Evolutionary conservation across 1,284 basidiomycete species (phyloP), one percentile per base, ranked within the genome.

Genomic region (Bondarzewia mesenterica): DNA sequence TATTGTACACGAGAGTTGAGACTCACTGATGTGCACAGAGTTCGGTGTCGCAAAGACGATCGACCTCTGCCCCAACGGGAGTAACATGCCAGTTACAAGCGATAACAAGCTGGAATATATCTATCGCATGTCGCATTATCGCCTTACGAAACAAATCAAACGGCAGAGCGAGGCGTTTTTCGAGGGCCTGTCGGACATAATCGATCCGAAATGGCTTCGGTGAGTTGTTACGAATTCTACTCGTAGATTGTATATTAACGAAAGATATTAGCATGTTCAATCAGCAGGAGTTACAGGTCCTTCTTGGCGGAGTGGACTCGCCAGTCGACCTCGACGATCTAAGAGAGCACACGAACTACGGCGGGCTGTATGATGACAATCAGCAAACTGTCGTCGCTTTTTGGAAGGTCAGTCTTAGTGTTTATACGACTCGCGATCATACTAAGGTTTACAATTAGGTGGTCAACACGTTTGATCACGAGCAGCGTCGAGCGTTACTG

Each of bases 101-200:
- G 89, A 93, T 57, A 99, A 99, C 60, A 70, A 90, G 39, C 75
- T 96, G 49, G 82, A 86, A 61, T 93, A 98, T 65, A 97, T 99
- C 56, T 86, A 90, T 59, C 77, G 92, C 14, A 80, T 97, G 21
- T 89, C 91, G 48, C 85, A 93, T 64, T 93, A 94, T 64, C 86
- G 85, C 44, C 75, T 99, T 22, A 93, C 83, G 61, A 82, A 78
- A 57, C 94, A 98, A 67, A 95, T 99, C 59, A 83, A 82, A 57
- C 67, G 70, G 49, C 95, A 99, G 69, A 91, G 85, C 59, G 77
- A 82, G 43, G 91, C 82, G 3, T 88, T 92, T 66, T 91, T 91
- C 54, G 81, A 89, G 47, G 93, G 93, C 1, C 67, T 96, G 35
- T 85, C 82, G 7, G 89, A 93, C 58, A 85, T 96, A 66, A 87